A percentile compares a stretch with the other conserved stretches of the same genome.
phyloP scores from a whole-genome alignment of 345 rosid species.

The Lenwebbia sp. region DNA sequence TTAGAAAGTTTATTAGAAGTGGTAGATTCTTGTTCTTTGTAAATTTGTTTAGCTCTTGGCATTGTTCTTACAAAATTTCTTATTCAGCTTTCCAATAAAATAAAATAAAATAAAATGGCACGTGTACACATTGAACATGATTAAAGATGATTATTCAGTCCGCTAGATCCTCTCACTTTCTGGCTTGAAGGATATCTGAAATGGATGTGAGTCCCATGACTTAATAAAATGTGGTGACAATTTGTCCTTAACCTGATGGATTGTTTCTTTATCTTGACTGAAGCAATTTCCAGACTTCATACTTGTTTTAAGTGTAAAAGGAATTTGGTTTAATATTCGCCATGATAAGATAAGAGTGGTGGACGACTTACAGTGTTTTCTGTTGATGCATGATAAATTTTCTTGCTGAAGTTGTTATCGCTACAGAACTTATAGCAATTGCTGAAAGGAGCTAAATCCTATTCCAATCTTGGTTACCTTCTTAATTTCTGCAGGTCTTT shows the following conservation, averaged over 20 bases:
- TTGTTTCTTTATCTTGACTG: not conserved
- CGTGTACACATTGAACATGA: not conserved
- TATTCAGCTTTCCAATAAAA: not conserved
- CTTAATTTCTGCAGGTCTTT: constrained; percentile 46
- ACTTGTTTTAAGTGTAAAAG: not conserved
- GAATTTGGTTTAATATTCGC: not conserved
- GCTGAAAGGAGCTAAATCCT: not conserved
- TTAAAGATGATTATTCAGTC: not conserved
- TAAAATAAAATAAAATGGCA: not conserved
- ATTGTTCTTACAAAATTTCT: not conserved
- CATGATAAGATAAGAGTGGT: not conserved
- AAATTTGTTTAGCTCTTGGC: not conserved
- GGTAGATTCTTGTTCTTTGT: not conserved
- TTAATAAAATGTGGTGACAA: not conserved
- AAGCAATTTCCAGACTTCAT: not conserved
- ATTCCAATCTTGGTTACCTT: not conserved
- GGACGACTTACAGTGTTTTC: not conserved
- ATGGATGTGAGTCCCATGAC: not conserved
- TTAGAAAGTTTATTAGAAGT: not conserved
- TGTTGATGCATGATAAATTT: not conserved
- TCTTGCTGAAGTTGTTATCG: not conserved
- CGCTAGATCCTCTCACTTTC: not conserved
- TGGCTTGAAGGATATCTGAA: not conserved
- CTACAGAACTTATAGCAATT: not conserved
- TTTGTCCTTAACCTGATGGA: not conserved